Evolutionary conservation across 352 stramenopile species (phyloP), one percentile per base, ranked within the genome.

Genomic region (Phytophthora fragariaefolia): DNA sequence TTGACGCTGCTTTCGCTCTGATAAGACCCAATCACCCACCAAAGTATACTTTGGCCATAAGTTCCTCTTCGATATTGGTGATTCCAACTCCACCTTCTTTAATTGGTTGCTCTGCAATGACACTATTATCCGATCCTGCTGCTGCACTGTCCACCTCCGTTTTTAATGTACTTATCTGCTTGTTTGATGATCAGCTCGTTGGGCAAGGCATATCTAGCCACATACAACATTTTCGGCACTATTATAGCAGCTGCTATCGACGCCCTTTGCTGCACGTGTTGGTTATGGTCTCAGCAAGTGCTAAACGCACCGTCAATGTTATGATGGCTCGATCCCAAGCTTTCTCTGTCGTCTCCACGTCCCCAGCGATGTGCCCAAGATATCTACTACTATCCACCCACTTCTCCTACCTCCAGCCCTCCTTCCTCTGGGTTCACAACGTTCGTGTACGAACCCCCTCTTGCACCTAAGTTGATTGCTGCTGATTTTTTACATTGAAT

Each of bases 401-500:
- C 30, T 15, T 15, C 13, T 15, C 30, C 7, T 15, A n/a, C n/a
- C n/a, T n/a, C n/a, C n/a, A n/a, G n/a, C n/a, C n/a, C n/a, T n/a
- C n/a, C n/a, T n/a, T n/a, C n/a, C n/a, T n/a, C n/a, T n/a, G n/a
- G n/a, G n/a, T n/a, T n/a, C n/a, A n/a, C n/a, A n/a, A n/a, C n/a
- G n/a, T n/a, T n/a, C n/a, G n/a, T n/a, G n/a, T n/a, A n/a, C n/a
- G n/a, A n/a, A n/a, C n/a, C n/a, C n/a, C n/a, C n/a, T n/a, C n/a
- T n/a, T n/a, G n/a, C n/a, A 12, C 30, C 30, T 2, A 36, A 12
- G 30, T 36, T 36, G 10, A 36, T 36, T 0, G 7, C 30, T 8
- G 13, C 30, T 1, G 30, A 36, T 36, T 36, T 36, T 36, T 36
- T 36, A 66, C 12, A 15, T 66, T 66, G 0, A 66, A n/a, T 6